phyloP scores from a whole-genome alignment of 2,329 filamentous ascomycete genomes.

The Fusarium odoratissimum region DNA sequence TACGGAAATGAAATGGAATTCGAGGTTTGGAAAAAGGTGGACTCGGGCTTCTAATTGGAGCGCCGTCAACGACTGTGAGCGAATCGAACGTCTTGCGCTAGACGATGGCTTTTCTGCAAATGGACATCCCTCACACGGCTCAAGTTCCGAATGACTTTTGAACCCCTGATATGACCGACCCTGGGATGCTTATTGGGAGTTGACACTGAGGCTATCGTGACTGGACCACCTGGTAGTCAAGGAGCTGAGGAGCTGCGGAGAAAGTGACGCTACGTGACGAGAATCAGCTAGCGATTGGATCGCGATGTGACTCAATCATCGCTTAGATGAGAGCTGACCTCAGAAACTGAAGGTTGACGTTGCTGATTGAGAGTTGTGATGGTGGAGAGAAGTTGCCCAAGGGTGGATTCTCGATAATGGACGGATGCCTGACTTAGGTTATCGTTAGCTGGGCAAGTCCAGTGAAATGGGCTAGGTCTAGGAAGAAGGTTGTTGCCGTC shows the following conservation, averaged over 20 bases:
- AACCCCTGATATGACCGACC: constrained; percentile 10
- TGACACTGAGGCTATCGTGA: constrained; percentile 23
- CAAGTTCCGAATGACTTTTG: constrained; percentile 24
- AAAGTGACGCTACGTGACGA: background rate
- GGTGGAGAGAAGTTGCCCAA: constrained; percentile 12
- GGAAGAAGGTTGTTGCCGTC: constrained; percentile 23
- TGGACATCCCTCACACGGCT: constrained; percentile 23
- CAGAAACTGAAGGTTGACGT: background rate
- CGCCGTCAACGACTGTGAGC: constrained; percentile 32
- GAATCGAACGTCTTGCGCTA: constrained; percentile 45
- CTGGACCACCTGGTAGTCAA: background rate
- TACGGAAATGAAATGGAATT: constrained; percentile 40
- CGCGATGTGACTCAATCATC: background rate
- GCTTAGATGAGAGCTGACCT: background rate
- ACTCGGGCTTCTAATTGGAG: constrained; percentile 43
- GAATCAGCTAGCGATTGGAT: background rate
- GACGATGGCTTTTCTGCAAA: constrained; percentile 40
- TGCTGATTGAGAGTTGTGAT: background rate
- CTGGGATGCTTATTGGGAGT: constrained; percentile 20
- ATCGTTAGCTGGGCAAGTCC: constrained; percentile 6
- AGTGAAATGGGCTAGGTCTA: background rate
- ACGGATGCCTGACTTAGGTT: constrained; percentile 24
- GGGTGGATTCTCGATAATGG: constrained; percentile 18
- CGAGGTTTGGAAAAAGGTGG: constrained; percentile 39
- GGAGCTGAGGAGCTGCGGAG: constrained; percentile 4